These are phyloP conservation scores for Raphanus hybrid DNA, from an alignment of 441 rosid genomes.

Conservation along the genomic window DNA sequence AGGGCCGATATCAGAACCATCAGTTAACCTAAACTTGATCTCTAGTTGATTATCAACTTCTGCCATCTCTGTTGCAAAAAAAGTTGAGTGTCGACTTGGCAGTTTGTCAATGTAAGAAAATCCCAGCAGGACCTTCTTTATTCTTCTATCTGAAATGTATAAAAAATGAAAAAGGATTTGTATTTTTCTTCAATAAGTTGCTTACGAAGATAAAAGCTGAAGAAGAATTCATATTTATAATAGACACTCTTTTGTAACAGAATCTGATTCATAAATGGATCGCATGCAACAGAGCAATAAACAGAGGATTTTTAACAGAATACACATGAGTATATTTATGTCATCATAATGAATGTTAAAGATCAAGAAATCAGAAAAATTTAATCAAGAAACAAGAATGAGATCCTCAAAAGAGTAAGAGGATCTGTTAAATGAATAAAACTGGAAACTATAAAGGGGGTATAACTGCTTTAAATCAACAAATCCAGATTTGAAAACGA, in stretches of 20 bases:
- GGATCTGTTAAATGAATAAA: constrained; percentile 5
- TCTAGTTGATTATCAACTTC: constrained; percentile 83
- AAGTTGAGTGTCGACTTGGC: constrained; percentile 4
- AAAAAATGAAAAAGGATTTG: not conserved
- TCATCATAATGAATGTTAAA: not conserved
- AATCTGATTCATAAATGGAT: constrained; percentile 27
- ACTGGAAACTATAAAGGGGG: too few relatives aligned
- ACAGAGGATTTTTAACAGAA: constrained; percentile 13
- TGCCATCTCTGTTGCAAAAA: constrained; percentile 52
- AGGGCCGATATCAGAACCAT: constrained; percentile 97
- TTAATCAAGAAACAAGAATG: not conserved
- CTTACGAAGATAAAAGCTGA: not conserved
- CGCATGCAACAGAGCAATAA: constrained; percentile 34
- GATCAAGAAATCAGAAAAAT: constrained; percentile 5
- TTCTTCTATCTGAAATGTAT: constrained; percentile 32
- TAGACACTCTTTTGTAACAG: not conserved
- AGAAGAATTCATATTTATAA: not conserved
- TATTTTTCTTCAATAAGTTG: too few relatives aligned
- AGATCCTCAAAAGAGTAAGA: constrained; percentile 2
- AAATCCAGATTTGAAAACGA: constrained; percentile 31
- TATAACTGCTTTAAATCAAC: not conserved
- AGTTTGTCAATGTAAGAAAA: constrained; percentile 34
- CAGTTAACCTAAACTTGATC: constrained; percentile 90
- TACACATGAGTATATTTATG: not conserved
- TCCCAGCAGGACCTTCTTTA: constrained; percentile 23